phyloP scores from a whole-genome alignment of 768 basidiomycete genomes.

The Leucocoprinus sp. region DNA sequence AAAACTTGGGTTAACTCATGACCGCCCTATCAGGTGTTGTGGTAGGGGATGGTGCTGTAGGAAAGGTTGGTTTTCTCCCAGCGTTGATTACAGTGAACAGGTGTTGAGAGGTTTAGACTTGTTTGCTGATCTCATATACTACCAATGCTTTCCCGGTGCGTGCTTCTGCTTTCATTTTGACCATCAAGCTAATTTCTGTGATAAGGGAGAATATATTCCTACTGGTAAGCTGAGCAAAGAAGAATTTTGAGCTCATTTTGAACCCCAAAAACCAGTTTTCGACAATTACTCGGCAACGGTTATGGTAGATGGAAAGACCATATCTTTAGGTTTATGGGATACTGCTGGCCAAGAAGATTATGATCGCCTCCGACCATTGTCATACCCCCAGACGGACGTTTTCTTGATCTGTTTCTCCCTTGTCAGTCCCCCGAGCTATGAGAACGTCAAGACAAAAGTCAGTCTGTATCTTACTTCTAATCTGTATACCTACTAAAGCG shows the following conservation, averaged over 20 bases:
- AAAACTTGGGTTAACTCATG: slow-evolving; percentile 22
- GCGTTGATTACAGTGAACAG: slow-evolving; percentile 6
- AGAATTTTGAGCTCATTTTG: not conserved
- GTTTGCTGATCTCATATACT: slow-evolving; percentile 98
- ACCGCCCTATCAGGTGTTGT: slow-evolving; percentile 69
- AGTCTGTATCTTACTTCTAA: slow-evolving; percentile 17
- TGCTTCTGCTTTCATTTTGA: slow-evolving; percentile 13
- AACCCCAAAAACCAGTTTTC: slow-evolving; percentile 56
- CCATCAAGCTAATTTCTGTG: slow-evolving; percentile 15
- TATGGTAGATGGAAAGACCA: slow-evolving; percentile 98
- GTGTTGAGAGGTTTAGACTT: slow-evolving; percentile 59
- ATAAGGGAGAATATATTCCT: slow-evolving; percentile 91
- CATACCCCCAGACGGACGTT: slow-evolving; percentile 98
- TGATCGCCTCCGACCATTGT: slow-evolving; percentile 93
- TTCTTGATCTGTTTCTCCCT: slow-evolving; percentile 99
- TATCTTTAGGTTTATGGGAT: slow-evolving; percentile 98
- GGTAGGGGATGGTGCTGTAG: slow-evolving; percentile 97
- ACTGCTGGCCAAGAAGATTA: slow-evolving; percentile 99
- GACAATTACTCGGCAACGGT: slow-evolving; percentile 99
- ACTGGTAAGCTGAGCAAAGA: slow-evolving; percentile 47
- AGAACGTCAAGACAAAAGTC: slow-evolving; percentile 98
- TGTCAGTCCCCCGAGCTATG: slow-evolving; percentile 95
- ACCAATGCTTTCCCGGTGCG: slow-evolving; percentile 94
- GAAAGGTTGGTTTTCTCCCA: slow-evolving; percentile 59
- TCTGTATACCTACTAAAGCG: slow-evolving; percentile 12